These are phyloP conservation scores for Xylariomycetidae sp. DNA, from an alignment of 2,329 filamentous ascomycete species.

Conservation along the genomic window DNA sequence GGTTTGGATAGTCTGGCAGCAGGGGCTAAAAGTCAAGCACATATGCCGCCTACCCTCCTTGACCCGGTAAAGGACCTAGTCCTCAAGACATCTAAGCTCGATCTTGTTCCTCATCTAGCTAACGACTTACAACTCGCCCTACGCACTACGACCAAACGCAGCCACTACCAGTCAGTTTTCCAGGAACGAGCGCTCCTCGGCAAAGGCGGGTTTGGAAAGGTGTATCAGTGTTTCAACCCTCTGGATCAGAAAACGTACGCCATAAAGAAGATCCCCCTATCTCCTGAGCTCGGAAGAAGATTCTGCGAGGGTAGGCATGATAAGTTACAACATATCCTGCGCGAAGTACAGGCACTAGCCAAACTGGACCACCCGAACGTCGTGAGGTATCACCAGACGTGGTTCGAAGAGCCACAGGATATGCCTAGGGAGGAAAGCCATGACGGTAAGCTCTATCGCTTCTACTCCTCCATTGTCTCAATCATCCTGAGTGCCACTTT, in stretches of 20 bases:
- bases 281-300: slow-evolving; percentile 20
- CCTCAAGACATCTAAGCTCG: slow-evolving; percentile 15
- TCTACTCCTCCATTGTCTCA: no score
- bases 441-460: no score
- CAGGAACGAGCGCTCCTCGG: slow-evolving; percentile 23
- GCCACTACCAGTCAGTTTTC: slow-evolving; percentile 25
- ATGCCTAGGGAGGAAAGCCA: slow-evolving; percentile 30
- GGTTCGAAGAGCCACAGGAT: slow-evolving; percentile 25
- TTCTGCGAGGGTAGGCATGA: slow-evolving; percentile 24
- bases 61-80: slow-evolving; percentile 20
- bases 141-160: slow-evolving; percentile 10
- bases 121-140: slow-evolving; percentile 19
- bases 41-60: slow-evolving; percentile 7
- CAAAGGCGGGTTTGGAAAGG: slow-evolving; percentile 29
- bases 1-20: slow-evolving; percentile 22
- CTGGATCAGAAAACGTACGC: slow-evolving; percentile 26
- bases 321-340: slow-evolving; percentile 24
- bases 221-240: slow-evolving; percentile 25
- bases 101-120: slow-evolving; percentile 16
- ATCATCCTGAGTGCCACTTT: no score
- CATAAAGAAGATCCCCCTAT: slow-evolving; percentile 27
- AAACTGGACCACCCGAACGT: slow-evolving; percentile 28
- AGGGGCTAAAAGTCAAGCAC: slow-evolving; percentile 6
- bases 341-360: slow-evolving; percentile 27
- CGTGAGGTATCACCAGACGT: slow-evolving; percentile 27